A percentile compares a stretch with the other conserved stretches of the same genome.
Conservation (phyloP, 371 early-diverging fungal species). For the Coemansia sp. region DNA sequence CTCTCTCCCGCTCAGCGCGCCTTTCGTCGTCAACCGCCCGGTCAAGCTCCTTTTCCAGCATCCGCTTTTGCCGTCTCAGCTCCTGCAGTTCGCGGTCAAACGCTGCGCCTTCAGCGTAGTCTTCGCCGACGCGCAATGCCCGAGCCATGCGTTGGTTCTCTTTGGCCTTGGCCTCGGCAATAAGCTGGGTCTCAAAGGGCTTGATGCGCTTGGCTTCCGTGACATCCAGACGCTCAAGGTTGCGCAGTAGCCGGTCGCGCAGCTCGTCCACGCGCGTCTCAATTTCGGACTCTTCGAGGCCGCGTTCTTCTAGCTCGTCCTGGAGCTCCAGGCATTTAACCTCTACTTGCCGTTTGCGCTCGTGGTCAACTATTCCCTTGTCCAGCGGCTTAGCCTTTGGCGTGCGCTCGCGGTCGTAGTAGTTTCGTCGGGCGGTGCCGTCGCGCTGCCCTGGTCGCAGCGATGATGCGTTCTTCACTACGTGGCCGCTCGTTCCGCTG, state of each 20-base stretch:
- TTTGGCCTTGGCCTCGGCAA: slow-evolving; percentile 67
- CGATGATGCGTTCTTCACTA: slow-evolving; percentile 82
- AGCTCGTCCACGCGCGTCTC: slow-evolving; percentile 59
- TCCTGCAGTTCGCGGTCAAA: slow-evolving; percentile 79
- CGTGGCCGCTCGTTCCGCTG: slow-evolving; percentile 92
- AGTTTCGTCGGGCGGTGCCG: slow-evolving; percentile 5
- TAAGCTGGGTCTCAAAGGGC: slow-evolving; percentile 67
- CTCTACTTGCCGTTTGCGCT: slow-evolving; percentile 85
- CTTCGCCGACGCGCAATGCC: slow-evolving; percentile 68
- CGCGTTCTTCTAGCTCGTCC: slow-evolving; percentile 70
- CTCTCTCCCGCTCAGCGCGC: neutral
- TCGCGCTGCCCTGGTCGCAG: slow-evolving; percentile 56
- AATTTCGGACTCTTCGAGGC: slow-evolving; percentile 59
- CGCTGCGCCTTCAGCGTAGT: slow-evolving; percentile 76
- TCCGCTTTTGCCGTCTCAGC: slow-evolving; percentile 56
- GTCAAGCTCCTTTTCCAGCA: slow-evolving; percentile 51
- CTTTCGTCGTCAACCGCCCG: slow-evolving; percentile 3
- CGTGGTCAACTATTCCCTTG: slow-evolving; percentile 81
- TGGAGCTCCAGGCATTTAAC: slow-evolving; percentile 76
- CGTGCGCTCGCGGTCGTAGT: slow-evolving; percentile 17
- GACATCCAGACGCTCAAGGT: slow-evolving; percentile 57
- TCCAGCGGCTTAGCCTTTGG: slow-evolving; percentile 38
- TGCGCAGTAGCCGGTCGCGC: slow-evolving; percentile 55
- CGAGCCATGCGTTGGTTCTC: slow-evolving; percentile 64
- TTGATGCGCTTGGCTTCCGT: slow-evolving; percentile 35